These are phyloP conservation scores for Penicillium brasilianum DNA, from an alignment of 2,329 filamentous ascomycete genomes.

Conservation along the genomic window DNA sequence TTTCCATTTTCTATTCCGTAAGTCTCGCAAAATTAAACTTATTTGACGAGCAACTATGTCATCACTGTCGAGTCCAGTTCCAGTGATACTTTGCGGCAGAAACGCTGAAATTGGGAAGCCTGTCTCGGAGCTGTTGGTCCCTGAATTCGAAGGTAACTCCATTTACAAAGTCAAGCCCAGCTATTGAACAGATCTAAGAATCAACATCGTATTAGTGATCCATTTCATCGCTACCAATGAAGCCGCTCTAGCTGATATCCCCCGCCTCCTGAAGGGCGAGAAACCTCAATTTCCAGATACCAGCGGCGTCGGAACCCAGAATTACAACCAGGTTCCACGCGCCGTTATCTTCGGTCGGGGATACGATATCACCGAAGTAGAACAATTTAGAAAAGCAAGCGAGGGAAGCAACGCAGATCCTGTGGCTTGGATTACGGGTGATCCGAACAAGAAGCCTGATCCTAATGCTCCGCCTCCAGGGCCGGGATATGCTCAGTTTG, in stretches of 20 bases:
- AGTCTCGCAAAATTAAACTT: not conserved
- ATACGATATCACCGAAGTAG: conserved; percentile 24
- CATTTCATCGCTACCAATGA: conserved; percentile 30
- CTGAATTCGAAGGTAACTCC: conserved; percentile 29
- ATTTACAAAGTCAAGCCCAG: too few relatives aligned
- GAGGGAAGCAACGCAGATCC: conserved; percentile 13
- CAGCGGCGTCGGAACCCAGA: conserved; percentile 33
- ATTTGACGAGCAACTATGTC: conserved; percentile 15
- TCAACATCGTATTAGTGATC: conserved; percentile 23
- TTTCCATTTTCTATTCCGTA: not conserved
- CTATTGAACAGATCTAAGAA: not conserved
- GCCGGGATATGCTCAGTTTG: conserved; percentile 27
- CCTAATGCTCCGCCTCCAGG: conserved; percentile 16
- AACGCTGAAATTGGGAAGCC: conserved; percentile 22
- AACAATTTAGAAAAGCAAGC: conserved; percentile 15
- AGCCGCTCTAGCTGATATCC: conserved; percentile 28
- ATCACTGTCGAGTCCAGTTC: conserved; percentile 10
- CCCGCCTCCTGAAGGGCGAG: conserved; percentile 30
- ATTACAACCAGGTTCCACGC: conserved; percentile 31
- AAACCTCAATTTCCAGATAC: conserved; percentile 26
- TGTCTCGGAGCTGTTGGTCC: conserved; percentile 22
- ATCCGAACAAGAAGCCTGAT: conserved; percentile 17
- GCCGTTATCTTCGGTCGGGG: conserved; percentile 38
- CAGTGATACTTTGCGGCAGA: conserved; percentile 27
- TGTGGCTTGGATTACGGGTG: conserved; percentile 23